A percentile compares a stretch with the other conserved stretches of the same genome.
Evolutionary conservation across 805 yeast genomes (phyloP).

Genomic region (Cyberlindnera mrakii): DNA sequence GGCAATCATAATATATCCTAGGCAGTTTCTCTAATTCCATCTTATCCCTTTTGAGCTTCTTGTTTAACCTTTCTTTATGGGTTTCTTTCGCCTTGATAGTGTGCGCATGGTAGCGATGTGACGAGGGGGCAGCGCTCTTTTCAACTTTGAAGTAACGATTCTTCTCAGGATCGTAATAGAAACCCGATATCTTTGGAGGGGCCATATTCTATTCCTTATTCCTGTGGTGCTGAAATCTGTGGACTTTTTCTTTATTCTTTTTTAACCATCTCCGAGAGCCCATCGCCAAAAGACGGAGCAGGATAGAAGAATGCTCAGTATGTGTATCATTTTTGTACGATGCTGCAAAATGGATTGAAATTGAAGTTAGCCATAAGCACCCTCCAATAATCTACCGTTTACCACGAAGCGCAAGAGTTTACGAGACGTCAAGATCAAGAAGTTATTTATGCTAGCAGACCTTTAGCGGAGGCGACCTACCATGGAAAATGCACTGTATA

Average conservation of each 20-base stretch:
- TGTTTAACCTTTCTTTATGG: conserved; percentile 4
- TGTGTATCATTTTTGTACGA: too few species aligned
- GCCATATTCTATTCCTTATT: conserved; percentile 2
- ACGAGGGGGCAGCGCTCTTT: conserved; percentile 4
- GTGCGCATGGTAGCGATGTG: conserved; percentile 11
- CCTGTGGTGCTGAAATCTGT: background rate
- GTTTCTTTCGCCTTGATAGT: conserved; percentile 10
- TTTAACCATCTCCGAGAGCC: background rate
- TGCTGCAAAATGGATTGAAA: too few species aligned
- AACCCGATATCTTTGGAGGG: conserved; percentile 20
- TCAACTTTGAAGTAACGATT: conserved; percentile 24
- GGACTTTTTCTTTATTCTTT: background rate
- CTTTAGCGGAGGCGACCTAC: too few species aligned
- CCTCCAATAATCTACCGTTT: too few species aligned
- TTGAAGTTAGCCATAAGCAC: too few species aligned
- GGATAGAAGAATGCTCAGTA: too few species aligned
- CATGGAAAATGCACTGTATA: too few species aligned
- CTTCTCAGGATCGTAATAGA: conserved; percentile 18
- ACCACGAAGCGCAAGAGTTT: too few species aligned
- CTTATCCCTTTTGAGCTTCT: conserved; percentile 3
- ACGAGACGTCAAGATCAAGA: too few species aligned
- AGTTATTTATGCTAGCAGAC: too few species aligned
- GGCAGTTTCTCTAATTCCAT: background rate
- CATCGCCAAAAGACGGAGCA: too few species aligned
- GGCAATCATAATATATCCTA: background rate